Evolutionary conservation across 257 asterid species (phyloP), one percentile per base, ranked within the genome.

Genomic region (Nicotiana tabacum): DNA sequence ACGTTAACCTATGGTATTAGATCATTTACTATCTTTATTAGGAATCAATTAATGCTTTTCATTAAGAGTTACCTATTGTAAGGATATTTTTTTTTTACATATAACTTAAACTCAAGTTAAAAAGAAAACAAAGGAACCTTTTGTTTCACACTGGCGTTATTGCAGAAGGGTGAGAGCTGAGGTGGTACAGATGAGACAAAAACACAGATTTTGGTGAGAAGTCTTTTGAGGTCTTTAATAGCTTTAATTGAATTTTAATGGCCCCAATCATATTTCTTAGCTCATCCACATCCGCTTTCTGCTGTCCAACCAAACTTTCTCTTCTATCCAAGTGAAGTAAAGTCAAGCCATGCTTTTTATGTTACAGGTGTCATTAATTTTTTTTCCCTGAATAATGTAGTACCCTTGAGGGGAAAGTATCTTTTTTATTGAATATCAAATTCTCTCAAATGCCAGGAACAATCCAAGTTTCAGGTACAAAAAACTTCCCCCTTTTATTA

Each of bases 391-490:
- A 24, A 24, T 24, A 0, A 78, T 39, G 10, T 48, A 24, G 8
- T 32, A 82, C 24, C 35, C 70, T 83, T 46, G 70, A 82, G 27
- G 46, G 72, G 27, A 57, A 27, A 79, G 32, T 46, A 15, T 57
- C 66, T 17, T 32, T 9, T 62, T 24, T 2, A 13, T 62, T 53
- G 81, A 85, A 16, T 65, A 56, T 67, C 79, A 6, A 72, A 48
- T 48, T 48, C 55, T 82, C 80, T 83, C 85, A 86, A 88, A 96
- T 94, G 99, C 99, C 98, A 82, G 98, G 99, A 92, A 90, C 92
- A 33, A 85, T 96, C 84, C 96, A 94, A 87, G 96, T 93, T 85
- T 90, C 98, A 87, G 98, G 99, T 94, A 87, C 78, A 27, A 21
- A 56, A 48, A 77, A 37, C 43, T 81, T 82, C 70, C 69, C 57